Evolutionary conservation across 1,284 basidiomycete species (phyloP).

Genomic region (Filobasidium uniguttulatum): DNA sequence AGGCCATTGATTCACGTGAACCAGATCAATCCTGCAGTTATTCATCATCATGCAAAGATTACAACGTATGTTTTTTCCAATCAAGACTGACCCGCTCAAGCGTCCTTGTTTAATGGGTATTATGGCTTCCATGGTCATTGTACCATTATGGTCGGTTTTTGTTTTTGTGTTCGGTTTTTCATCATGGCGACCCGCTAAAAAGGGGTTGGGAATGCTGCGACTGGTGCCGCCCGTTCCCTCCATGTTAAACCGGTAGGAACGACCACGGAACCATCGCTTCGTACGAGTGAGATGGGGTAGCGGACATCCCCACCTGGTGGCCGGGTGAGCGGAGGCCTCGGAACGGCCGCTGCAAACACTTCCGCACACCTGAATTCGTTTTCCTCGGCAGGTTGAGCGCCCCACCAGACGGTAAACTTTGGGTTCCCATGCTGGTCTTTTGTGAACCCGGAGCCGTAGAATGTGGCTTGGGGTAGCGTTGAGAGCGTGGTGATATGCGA

Average conservation of each 20-base stretch:
- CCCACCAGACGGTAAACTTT: conserved; percentile 56
- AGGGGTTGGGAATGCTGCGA: too few relatives aligned
- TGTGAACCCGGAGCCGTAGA: conserved; percentile 77
- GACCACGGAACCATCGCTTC: conserved; percentile 68
- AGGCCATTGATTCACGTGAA: too few relatives aligned
- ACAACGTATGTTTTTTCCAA: too few relatives aligned
- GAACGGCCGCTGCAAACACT: conserved; percentile 43
- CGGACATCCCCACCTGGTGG: conserved; percentile 43
- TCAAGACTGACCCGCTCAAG: too few relatives aligned
- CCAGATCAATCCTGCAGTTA: too few relatives aligned
- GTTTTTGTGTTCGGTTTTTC: too few relatives aligned
- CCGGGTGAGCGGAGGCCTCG: conserved; percentile 18
- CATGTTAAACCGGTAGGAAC: conserved; percentile 73
- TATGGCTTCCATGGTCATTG: too few relatives aligned
- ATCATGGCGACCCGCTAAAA: too few relatives aligned
- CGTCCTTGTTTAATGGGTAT: too few relatives aligned
- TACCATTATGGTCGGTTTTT: too few relatives aligned
- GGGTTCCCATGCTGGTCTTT: conserved; percentile 53
- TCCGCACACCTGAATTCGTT: conserved; percentile 80
- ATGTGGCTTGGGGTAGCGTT: conserved; percentile 24
- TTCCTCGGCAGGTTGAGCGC: conserved; percentile 68
- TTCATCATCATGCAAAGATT: too few relatives aligned
- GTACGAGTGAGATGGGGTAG: conserved; percentile 67
- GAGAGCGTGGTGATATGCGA: conserved; percentile 26
- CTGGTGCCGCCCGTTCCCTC: neutral